These are phyloP conservation scores for Dictyostelium intermedium DNA, from an alignment of 78 protist genomes.

Conservation along the genomic window DNA sequence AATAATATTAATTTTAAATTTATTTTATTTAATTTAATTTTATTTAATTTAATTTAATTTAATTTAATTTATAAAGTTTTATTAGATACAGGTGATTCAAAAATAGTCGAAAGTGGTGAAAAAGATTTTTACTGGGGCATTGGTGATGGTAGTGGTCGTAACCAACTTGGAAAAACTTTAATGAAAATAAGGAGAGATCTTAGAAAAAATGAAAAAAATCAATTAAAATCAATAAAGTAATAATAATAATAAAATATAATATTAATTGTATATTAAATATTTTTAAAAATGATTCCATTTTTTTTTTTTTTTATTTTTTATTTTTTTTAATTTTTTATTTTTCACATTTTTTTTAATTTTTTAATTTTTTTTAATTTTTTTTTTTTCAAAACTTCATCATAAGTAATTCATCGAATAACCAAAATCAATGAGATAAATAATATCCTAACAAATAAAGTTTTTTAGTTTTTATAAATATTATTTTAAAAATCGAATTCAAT, in stretches of 20 bases:
- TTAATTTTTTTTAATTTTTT: background rate
- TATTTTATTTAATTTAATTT: too few species aligned
- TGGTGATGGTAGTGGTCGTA: conserved; percentile 71
- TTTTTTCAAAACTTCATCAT: background rate
- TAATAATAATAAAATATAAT: too few species aligned
- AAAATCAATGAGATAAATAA: background rate
- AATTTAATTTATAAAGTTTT: background rate
- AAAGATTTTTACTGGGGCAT: conserved; percentile 79
- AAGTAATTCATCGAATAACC: background rate
- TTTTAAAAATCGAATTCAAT: background rate
- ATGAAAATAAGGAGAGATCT: conserved; percentile 59
- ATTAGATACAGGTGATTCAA: conserved; percentile 54
- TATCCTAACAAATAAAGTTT: background rate
- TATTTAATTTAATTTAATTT: too few species aligned
- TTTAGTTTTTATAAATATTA: background rate
- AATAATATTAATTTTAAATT: too few species aligned
- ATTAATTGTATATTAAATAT: too few species aligned
- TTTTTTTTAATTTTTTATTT: background rate
- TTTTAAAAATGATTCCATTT: too few species aligned
- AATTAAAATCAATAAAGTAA: too few species aligned
- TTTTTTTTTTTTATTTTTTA: background rate
- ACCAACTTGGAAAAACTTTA: conserved; percentile 58
- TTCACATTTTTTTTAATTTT: background rate
- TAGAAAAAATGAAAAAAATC: background rate
- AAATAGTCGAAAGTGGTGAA: conserved; percentile 63